Base-by-base conservation (phyloP, 2,329 filamentous ascomycete species). In the Fusarium buxicola region DNA sequence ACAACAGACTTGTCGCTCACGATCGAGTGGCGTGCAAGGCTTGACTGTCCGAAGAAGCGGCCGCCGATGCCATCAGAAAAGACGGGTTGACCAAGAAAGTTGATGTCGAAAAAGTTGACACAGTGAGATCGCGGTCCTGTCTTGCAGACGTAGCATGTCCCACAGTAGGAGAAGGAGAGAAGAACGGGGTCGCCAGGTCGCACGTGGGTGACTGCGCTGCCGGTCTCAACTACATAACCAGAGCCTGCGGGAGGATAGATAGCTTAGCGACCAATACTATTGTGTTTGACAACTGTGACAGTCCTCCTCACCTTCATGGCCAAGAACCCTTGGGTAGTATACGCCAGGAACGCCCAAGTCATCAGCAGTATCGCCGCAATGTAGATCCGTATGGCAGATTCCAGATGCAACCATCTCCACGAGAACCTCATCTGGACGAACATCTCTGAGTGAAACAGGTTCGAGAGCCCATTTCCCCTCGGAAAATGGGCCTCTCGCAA, bases 111-210 rank as follows among this genome's bases (percentile, higher is more conserved):
- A 67, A 82, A 85, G n/a, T 74, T 65, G 43, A 71, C 63, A 73
- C 84, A 86, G 69, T 85, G 79, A 1, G 80, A 80, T 1, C 78
- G 77, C 27, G 78, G 75, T 5, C 77, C 77, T 1, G 72, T 72
- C n/a, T 73, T 73, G 70, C 84, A 86, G 12, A 78, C 74, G n/a
- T 79, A 72, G 71, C 84, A 86, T 4, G 64, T 60, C 4, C 60
- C 69, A 60, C 75, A 77, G 63, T 74, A 72, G 5, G 74, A 72
- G 53, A 76, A 77, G 12, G 75, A 76, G 11, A 77, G 82, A n/a
- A 86, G 82, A 24, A 86, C 82, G 41, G 83, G 81, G 68, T 86
- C 84, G 7, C 84, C 82, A 4, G 83, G 71, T 18, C 80, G 76
- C 12, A 85, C 77, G 47, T 82, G 77, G 5, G 80, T 78, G 10